Evolutionary conservation across 202 grass and related monocot genomes (phyloP).

Genomic region (Dendrocalamus latiflorus): DNA sequence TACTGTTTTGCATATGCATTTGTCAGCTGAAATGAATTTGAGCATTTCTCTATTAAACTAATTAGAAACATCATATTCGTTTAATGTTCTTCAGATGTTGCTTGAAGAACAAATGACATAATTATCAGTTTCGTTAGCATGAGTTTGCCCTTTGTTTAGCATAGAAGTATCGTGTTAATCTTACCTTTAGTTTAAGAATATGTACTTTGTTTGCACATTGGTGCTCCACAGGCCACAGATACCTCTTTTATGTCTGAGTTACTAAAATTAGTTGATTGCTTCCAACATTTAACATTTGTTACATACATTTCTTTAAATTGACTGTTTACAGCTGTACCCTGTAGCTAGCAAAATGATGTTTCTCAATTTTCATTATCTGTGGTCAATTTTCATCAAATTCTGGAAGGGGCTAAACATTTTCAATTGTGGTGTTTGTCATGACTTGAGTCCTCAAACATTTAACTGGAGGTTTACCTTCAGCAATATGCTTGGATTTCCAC

Average conservation of each 20-base stretch:
- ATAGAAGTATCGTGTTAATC: neutral
- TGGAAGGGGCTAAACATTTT: neutral
- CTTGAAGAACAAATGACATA: neutral
- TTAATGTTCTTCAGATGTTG: neutral
- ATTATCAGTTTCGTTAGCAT: neutral
- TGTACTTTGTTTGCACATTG: neutral
- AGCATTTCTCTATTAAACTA: slow-evolving; percentile 4
- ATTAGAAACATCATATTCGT: neutral
- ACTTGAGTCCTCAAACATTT: neutral
- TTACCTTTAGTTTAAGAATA: neutral
- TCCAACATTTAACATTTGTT: neutral
- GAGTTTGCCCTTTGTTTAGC: neutral
- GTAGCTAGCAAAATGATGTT: no score
- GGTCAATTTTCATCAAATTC: neutral
- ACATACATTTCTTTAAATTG: neutral
- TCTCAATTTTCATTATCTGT: neutral
- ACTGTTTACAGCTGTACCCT: neutral
- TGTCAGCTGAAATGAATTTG: neutral
- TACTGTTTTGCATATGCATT: neutral
- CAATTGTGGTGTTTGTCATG: neutral
- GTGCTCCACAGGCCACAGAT: neutral
- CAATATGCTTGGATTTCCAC: neutral
- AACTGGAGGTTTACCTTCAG: neutral
- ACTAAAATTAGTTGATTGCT: neutral
- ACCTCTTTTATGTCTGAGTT: neutral